Conservation (phyloP, 495 filamentous ascomycete species). For the Lepraria neglecta region DNA sequence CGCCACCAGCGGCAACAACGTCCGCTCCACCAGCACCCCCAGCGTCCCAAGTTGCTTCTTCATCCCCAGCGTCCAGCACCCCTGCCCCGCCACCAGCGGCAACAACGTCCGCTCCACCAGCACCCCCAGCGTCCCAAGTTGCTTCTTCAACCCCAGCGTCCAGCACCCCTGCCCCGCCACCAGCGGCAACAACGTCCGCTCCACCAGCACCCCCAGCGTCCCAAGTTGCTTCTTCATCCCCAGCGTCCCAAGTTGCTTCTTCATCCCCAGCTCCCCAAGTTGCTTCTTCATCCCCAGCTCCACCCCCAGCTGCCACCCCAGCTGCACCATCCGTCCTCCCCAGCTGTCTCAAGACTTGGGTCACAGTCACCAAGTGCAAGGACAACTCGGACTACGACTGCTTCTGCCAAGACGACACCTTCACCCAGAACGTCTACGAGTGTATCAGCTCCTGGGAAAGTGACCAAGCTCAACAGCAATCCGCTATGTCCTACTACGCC, state of each 20-base stretch:
- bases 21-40: conserved; percentile 22
- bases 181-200: neutral
- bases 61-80: too few relatives aligned
- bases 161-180: conserved; percentile 7
- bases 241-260: conserved; percentile 9
- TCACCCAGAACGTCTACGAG: conserved; percentile 72
- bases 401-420: conserved; percentile 75
- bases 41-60: neutral
- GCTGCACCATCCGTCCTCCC: conserved; percentile 51
- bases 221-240: conserved; percentile 18
- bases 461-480: conserved; percentile 56
- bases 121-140: conserved; percentile 12
- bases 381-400: conserved; percentile 78
- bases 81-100: conserved; percentile 17
- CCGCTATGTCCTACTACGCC: conserved; percentile 76
- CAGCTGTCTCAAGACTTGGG: conserved; percentile 90
- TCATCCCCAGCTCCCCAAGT: conserved; percentile 20
- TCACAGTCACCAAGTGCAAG: conserved; percentile 60
- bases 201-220: conserved; percentile 21
- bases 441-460: conserved; percentile 75
- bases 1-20: conserved; percentile 15
- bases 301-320: conserved; percentile 26
- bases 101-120: conserved; percentile 9
- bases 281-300: conserved; percentile 22
- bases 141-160: conserved; percentile 24